Conservation (phyloP, 306 rosid genomes). For the Cucurbita argyrosperma region DNA sequence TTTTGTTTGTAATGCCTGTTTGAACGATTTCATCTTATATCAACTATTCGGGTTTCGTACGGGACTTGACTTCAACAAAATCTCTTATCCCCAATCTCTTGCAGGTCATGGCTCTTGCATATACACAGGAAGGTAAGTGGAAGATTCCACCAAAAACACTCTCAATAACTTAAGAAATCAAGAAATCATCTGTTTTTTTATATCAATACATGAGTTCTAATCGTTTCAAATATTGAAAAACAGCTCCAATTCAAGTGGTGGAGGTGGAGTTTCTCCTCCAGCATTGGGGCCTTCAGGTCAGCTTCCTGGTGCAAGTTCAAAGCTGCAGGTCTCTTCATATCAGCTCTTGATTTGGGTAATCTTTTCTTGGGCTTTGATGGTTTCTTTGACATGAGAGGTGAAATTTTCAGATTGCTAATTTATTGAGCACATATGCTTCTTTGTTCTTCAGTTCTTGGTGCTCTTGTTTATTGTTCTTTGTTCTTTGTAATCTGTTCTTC, state of each 20-base stretch:
- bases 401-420: slow-evolving; percentile 10
- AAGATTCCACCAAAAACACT: not conserved
- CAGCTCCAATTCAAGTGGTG: slow-evolving; percentile 47
- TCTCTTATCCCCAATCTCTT: not conserved
- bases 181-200: not conserved
- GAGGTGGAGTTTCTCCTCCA: slow-evolving; percentile 27
- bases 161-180: not conserved
- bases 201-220: not conserved
- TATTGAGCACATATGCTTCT: not conserved
- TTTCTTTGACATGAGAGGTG: slow-evolving; percentile 16
- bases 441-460: not conserved
- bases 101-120: slow-evolving; percentile 78
- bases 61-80: not conserved
- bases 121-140: slow-evolving; percentile 70
- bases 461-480: not conserved
- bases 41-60: not conserved
- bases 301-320: slow-evolving; percentile 30
- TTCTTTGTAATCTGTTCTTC: not conserved
- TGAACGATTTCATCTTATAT: not conserved
- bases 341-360: slow-evolving; percentile 22
- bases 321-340: slow-evolving; percentile 24
- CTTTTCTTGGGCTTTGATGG: slow-evolving; percentile 14
- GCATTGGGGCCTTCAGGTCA: slow-evolving; percentile 33
- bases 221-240: slow-evolving; percentile 6
- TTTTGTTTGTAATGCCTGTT: not conserved